These are phyloP conservation scores for Hylodesmum podocarpum DNA, from an alignment of 306 rosid genomes.

Conservation along the genomic window DNA sequence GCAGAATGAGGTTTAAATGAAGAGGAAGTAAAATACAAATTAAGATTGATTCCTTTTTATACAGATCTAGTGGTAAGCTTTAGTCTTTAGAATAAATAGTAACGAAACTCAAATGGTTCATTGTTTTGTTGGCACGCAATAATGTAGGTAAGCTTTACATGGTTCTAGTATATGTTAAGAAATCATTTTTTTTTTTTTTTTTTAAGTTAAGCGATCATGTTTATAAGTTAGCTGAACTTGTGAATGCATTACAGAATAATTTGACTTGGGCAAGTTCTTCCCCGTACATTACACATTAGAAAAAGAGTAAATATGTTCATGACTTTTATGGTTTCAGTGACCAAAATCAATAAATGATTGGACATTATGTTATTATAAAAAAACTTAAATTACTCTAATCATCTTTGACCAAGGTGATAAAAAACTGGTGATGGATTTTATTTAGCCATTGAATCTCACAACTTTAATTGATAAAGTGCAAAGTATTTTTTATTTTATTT, in stretches of 20 bases:
- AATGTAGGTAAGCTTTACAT: constrained; percentile 34
- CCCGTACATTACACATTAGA: neutral
- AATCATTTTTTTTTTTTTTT: constrained; percentile 9
- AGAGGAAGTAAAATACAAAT: constrained; percentile 6
- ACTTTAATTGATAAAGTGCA: neutral
- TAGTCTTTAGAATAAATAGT: constrained; percentile 12
- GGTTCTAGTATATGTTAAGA: constrained; percentile 10
- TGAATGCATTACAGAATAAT: constrained; percentile 18
- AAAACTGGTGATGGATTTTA: neutral
- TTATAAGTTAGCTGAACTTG: constrained; percentile 7
- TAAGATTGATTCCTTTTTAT: constrained; percentile 37
- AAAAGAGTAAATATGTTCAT: neutral
- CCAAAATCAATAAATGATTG: no score
- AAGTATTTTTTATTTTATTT: neutral
- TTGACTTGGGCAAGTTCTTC: neutral
- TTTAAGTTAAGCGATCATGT: constrained; percentile 3
- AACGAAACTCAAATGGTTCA: constrained; percentile 23
- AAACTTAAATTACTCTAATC: neutral
- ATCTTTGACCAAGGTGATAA: neutral
- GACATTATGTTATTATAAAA: neutral
- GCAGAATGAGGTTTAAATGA: constrained; percentile 32
- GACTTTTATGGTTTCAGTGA: no score
- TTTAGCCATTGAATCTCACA: neutral
- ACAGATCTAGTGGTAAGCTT: constrained; percentile 41
- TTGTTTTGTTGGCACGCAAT: constrained; percentile 38